phyloP scores from a whole-genome alignment of 345 rosid genomes.

The Toxicodendron radicans region DNA sequence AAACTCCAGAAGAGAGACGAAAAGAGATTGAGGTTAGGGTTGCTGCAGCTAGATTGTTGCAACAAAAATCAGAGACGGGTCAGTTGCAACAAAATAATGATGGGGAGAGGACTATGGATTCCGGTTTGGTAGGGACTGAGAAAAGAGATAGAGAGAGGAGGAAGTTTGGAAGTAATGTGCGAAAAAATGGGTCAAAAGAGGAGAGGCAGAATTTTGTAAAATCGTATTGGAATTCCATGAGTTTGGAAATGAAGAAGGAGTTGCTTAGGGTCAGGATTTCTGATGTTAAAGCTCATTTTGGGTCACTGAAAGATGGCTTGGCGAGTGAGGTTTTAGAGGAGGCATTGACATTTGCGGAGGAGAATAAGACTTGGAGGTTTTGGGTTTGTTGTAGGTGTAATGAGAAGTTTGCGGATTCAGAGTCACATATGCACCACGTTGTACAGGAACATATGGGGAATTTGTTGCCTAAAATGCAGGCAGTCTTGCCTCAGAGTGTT shows the following conservation, averaged over 20 bases:
- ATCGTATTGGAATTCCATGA: conserved; percentile 73
- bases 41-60: conserved; percentile 82
- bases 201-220: conserved; percentile 68
- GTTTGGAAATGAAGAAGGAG: conserved; percentile 53
- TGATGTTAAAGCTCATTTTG: conserved; percentile 65
- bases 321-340: conserved; percentile 61
- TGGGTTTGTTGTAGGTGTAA: conserved; percentile 77
- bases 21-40: conserved; percentile 97
- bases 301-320: conserved; percentile 51
- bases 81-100: conserved; percentile 21
- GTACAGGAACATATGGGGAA: conserved; percentile 78
- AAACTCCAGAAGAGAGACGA: conserved; percentile 87
- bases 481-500: conserved; percentile 68
- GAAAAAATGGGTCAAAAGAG: conserved; percentile 52
- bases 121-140: conserved; percentile 38
- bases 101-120: conserved; percentile 43
- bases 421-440: conserved; percentile 76
- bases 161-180: conserved; percentile 49
- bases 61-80: conserved; percentile 70
- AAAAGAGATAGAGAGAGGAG: conserved; percentile 72
- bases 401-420: conserved; percentile 61
- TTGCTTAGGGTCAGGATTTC: conserved; percentile 59
- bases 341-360: conserved; percentile 57
- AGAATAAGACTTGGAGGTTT: conserved; percentile 69
- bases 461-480: conserved; percentile 70